phyloP scores from a whole-genome alignment of 2,329 filamentous ascomycete genomes.

The Emericellopsis cladophorae region DNA sequence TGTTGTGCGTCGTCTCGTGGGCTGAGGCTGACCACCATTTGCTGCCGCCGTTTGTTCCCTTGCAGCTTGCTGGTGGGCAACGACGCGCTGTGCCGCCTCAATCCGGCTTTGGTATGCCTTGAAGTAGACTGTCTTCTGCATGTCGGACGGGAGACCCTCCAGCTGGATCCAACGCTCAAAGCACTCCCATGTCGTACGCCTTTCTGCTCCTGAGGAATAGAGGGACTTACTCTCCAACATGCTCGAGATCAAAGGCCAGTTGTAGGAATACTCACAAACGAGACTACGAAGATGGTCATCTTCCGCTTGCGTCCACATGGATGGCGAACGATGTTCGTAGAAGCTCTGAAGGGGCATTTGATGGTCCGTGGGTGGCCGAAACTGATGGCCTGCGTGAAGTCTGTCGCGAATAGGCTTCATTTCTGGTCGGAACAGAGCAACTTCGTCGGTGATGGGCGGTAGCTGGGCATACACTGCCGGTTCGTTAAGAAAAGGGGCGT shows the following conservation, averaged over 20 bases:
- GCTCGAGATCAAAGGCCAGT: constrained; percentile 89
- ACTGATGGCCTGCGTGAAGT: constrained; percentile 82
- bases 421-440: constrained; percentile 80
- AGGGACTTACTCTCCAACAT: constrained; percentile 62
- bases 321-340: constrained; percentile 76
- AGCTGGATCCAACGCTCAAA: constrained; percentile 94
- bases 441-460: constrained; percentile 57
- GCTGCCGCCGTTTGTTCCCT: constrained; percentile 35
- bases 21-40: constrained; percentile 14
- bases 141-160: constrained; percentile 81
- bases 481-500: constrained; percentile 43
- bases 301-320: constrained; percentile 83
- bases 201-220: constrained; percentile 75
- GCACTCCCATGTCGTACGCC: constrained; percentile 94
- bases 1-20: constrained; percentile 54
- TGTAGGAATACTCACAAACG: constrained; percentile 90
- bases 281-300: constrained; percentile 79
- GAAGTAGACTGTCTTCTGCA: constrained; percentile 94
- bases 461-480: constrained; percentile 35
- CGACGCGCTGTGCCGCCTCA: constrained; percentile 42
- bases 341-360: constrained; percentile 83
- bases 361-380: constrained; percentile 83
- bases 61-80: constrained; percentile 40
- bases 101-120: constrained; percentile 54
- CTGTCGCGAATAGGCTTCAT: constrained; percentile 84